A percentile compares a stretch with the other conserved stretches of the same genome.
Evolutionary conservation across 2,329 filamentous ascomycete genomes (phyloP).

Genomic region (Pseudopyricularia javanii): DNA sequence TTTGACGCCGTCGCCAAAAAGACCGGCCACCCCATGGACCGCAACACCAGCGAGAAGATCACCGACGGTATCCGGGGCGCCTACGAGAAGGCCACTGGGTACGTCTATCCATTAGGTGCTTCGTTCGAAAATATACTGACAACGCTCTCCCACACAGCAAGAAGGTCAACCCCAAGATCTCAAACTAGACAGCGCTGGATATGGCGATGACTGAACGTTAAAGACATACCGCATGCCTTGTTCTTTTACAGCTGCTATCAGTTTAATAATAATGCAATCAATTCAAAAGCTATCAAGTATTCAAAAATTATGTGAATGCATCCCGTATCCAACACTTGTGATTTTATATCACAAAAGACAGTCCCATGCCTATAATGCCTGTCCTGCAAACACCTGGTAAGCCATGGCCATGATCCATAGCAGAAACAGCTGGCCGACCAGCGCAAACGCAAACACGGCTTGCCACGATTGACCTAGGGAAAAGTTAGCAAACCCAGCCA

Average conservation of each 20-base stretch:
- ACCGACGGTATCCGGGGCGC: constrained; percentile 17
- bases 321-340: too few species aligned
- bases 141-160: constrained; percentile 13
- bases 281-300: too few species aligned
- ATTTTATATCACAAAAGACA: too few species aligned
- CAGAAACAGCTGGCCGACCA: constrained; percentile 47
- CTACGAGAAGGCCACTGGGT: constrained; percentile 27
- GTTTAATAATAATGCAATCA: too few species aligned
- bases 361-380: constrained; percentile 2
- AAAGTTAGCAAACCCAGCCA: background rate
- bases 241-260: background rate
- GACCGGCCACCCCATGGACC: constrained; percentile 11
- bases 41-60: constrained; percentile 17
- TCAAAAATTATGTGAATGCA: too few species aligned
- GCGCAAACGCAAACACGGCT: constrained; percentile 48
- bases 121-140: background rate
- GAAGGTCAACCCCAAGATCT: constrained; percentile 20
- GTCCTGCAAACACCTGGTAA: constrained; percentile 45
- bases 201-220: too few species aligned
- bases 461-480: constrained; percentile 47
- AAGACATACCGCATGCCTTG: background rate
- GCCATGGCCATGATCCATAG: constrained; percentile 61
- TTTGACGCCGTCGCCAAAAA: constrained; percentile 14
- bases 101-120: constrained; percentile 4
- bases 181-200: constrained; percentile 11